Base-by-base conservation (phyloP, 768 basidiomycete genomes). In the Suillus sp. region DNA sequence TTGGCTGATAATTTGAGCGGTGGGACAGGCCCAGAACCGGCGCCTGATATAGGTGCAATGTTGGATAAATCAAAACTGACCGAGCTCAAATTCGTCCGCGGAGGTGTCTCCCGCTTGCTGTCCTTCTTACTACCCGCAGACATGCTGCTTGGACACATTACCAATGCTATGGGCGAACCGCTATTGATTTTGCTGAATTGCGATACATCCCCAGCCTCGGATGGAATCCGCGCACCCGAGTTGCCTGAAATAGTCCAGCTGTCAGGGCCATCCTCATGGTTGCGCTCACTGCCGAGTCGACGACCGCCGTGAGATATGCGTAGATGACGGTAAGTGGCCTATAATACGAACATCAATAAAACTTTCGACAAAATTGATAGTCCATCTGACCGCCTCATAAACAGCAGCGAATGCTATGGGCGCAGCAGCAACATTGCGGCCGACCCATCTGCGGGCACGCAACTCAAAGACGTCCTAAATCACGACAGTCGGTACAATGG, bases 251-350 rank as follows among this genome's bases (percentile, higher is more conserved):
- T 88, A 40, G 90, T 85, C 96, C 96, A 98, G 22, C 93, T 93
- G 64, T 99, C 95, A 38, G 90, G 83, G 34, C 86, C 87, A 58
- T 82, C 78, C 61, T 86, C 86, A 11, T 84, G 83, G 45, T 81
- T 83, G 63, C 90, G 85, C 10, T 91, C 86, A 20, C 85, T 88
- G 45, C 95, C 96, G 48, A 95, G 89, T 60, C 93, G 85, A 61
- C 96, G 98, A 43, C 94, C 93, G 43, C 92, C 90, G 48, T 96
- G 89, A 25, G 94, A 95, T 86, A 96, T 94, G 74, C 85, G 88
- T 60, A 87, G 79, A 55, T 84, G 85, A 3, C 88, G 85, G 38
- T 84, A 93, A 32, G 91, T 92, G 69, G 86, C 91, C 88, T 95
- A 69, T 13, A n/a, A 34, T 45, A 59, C 54, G 38, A 47, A 38